Percentiles rank a stretch among this genome's conserved stretches.
phyloP scores from a whole-genome alignment of 2,329 filamentous ascomycete species.

The Polychaeton citri region DNA sequence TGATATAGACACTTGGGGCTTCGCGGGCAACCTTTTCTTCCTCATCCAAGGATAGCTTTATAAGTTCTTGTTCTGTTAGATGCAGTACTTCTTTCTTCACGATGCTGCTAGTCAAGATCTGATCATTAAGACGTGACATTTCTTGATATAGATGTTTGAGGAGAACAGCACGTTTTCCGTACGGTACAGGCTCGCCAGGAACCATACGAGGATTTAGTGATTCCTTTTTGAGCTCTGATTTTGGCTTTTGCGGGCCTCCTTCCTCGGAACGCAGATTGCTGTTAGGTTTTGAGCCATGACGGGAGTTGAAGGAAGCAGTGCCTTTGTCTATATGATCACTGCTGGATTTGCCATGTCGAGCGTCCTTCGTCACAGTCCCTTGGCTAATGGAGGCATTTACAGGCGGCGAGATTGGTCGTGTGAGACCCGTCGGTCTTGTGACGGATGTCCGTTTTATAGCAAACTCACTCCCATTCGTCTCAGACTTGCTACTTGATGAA shows the following conservation, averaged over 20 bases:
- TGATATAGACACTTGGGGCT: constrained; percentile 60
- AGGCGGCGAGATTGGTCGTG: constrained; percentile 7
- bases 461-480: neutral
- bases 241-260: neutral
- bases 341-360: neutral
- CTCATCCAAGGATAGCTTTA: constrained; percentile 57
- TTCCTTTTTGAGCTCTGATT: constrained; percentile 7
- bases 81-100: constrained; percentile 37
- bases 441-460: constrained; percentile 26
- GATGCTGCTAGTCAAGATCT: constrained; percentile 6
- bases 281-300: neutral
- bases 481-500: neutral
- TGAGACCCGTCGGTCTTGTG: constrained; percentile 2
- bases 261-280: neutral
- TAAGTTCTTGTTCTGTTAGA: constrained; percentile 52
- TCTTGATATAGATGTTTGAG: constrained; percentile 53
- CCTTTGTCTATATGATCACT: neutral
- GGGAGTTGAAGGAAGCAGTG: neutral
- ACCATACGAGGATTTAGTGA: constrained; percentile 54
- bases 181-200: constrained; percentile 31
- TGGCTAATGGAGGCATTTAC: neutral
- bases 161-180: constrained; percentile 19
- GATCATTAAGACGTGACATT: constrained; percentile 51
- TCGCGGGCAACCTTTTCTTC: constrained; percentile 63
- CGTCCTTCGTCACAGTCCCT: neutral